Evolutionary conservation across 352 stramenopile species (phyloP).

Genomic region (Phytophthora chlamydospora): DNA sequence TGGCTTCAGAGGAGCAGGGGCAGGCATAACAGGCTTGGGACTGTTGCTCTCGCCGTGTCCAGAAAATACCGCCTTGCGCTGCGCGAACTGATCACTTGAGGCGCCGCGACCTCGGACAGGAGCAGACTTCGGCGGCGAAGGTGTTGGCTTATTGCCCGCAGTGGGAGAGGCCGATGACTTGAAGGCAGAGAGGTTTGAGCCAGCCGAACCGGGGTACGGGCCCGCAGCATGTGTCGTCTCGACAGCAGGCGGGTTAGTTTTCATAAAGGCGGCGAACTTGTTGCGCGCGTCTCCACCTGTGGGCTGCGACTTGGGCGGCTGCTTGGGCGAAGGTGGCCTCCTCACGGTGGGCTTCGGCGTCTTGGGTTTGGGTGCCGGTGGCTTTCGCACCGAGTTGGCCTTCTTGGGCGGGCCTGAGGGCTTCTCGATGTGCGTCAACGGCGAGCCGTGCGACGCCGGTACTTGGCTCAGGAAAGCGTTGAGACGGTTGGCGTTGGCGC

Average conservation of each 20-base stretch:
- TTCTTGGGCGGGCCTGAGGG: constrained; percentile 64
- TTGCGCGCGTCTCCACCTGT: constrained; percentile 50
- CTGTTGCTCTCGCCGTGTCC: constrained; percentile 40
- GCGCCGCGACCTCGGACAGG: constrained; percentile 37
- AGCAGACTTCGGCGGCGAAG: constrained; percentile 35
- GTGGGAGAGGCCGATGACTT: constrained; percentile 39
- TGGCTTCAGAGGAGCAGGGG: constrained; percentile 25
- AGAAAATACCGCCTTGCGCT: constrained; percentile 67
- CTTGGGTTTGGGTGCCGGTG: constrained; percentile 28
- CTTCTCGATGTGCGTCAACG: constrained; percentile 63
- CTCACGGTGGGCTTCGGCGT: constrained; percentile 25
- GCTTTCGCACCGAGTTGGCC: constrained; percentile 49
- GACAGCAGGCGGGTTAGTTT: constrained; percentile 62
- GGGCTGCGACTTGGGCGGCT: constrained; percentile 29
- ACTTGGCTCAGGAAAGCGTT: constrained; percentile 85
- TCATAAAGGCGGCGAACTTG: constrained; percentile 87
- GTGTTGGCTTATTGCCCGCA: constrained; percentile 16
- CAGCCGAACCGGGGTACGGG: constrained; percentile 26
- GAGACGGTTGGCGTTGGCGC: constrained; percentile 58
- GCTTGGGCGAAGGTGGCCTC: constrained; percentile 30
- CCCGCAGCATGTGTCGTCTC: constrained; percentile 29
- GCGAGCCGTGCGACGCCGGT: constrained; percentile 56
- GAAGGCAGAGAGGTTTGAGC: constrained; percentile 33
- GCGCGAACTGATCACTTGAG: constrained; percentile 57
- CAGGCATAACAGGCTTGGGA: constrained; percentile 16